phyloP scores from a whole-genome alignment of 2,329 filamentous ascomycete species.

The Diplodia mutila region DNA sequence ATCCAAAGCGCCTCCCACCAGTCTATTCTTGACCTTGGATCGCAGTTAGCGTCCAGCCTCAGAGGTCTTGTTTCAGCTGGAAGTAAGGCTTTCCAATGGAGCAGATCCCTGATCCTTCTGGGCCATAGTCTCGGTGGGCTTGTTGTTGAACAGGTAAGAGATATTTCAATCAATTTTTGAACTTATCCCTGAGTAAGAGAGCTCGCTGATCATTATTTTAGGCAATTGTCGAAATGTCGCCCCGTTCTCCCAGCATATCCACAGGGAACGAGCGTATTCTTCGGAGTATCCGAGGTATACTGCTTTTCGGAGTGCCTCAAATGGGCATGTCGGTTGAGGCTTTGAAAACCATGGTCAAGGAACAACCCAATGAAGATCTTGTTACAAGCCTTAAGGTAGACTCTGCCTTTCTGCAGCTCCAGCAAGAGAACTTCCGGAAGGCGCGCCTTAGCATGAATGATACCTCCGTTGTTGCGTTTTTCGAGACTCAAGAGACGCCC shows the following conservation, averaged over 20 bases:
- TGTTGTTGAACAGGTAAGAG: slow-evolving; percentile 5
- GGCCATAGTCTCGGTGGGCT: neutral
- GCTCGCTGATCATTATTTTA: neutral
- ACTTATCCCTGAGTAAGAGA: neutral
- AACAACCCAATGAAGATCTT: neutral
- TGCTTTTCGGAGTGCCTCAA: neutral
- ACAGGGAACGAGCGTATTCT: neutral
- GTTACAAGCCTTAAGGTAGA: neutral
- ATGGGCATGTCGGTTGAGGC: neutral
- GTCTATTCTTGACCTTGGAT: neutral
- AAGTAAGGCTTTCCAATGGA: no score
- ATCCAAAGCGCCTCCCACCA: neutral
- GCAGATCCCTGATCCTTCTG: neutral
- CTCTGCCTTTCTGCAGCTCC: neutral
- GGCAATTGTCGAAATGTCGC: neutral
- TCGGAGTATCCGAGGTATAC: neutral
- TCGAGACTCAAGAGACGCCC: neutral
- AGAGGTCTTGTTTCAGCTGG: neutral
- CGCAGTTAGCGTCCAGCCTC: neutral
- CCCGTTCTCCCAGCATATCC: no score
- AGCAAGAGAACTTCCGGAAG: neutral
- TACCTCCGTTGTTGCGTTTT: neutral
- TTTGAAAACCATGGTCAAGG: neutral
- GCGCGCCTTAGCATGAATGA: neutral
- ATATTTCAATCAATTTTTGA: neutral